Evolutionary conservation across 768 basidiomycete species (phyloP), one percentile per base, ranked within the genome.

Genomic region (Pleurotus pulmonarius): DNA sequence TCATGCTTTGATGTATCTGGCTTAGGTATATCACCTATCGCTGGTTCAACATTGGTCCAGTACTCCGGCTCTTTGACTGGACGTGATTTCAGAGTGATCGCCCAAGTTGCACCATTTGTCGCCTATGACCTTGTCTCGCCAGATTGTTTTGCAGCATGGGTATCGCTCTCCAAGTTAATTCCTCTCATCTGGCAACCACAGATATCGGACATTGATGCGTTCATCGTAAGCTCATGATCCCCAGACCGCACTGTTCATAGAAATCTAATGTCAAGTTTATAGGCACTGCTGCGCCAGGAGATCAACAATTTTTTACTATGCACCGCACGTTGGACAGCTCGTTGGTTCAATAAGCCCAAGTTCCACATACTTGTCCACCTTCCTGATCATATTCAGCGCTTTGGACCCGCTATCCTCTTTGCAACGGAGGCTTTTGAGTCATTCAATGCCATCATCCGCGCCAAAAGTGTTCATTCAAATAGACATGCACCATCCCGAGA

Each of bases 321-420:
- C 15, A 69, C 71, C 0, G 69, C 67, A 4, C 55, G 34, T 1
- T 68, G 65, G 65, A 69, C 65, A 5, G 56, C 55, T 20, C 61
- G 43, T 9, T 76, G 69, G 72, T 75, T 76, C 59, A 74, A 73
- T 55, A 78, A 79, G 58, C 69, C 73, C 1, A 79, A 78, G 56
- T 76, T 78, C 57, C 76, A 79, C 43, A 63, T 77, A 24, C 34
- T 78, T 4, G 34, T 70, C 0, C 76, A 79, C 58, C 59, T 79
- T 0, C 65, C 68, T 0, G 53, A 58, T 0, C 71, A 78, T 55
- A 72, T 79, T 40, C 52, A 64, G 0, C 61, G 68, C 0, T 78
- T 78, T 66, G 76, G 75, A 0, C 77, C 73, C 20, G 74, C 74
- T 0, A 73, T 76, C 8, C 62, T 75, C 0, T 78, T 77, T 67